These are phyloP conservation scores for Exserohilum turcica DNA, from an alignment of 2,329 filamentous ascomycete species.

Conservation along the genomic window DNA sequence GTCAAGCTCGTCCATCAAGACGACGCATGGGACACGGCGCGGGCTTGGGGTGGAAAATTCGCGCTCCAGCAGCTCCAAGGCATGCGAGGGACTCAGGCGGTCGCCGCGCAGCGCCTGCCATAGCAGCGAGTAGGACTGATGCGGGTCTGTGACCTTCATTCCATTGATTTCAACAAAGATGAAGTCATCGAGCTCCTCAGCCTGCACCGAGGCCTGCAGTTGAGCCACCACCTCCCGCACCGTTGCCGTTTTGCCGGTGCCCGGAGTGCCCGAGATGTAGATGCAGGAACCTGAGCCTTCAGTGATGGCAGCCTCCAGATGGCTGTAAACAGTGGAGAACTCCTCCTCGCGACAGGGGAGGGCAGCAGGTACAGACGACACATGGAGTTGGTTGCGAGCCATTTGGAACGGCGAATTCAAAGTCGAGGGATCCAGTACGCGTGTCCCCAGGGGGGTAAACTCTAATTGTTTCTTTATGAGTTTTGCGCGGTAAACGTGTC, in stretches of 20 bases:
- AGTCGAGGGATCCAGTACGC: constrained; percentile 76
- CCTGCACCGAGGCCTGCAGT: constrained; percentile 82
- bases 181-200: constrained; percentile 95
- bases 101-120: constrained; percentile 97
- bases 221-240: constrained; percentile 92
- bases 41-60: constrained; percentile 94
- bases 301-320: constrained; percentile 90
- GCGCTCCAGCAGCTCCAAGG: constrained; percentile 84
- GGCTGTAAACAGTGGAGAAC: constrained; percentile 88
- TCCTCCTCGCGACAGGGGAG: constrained; percentile 91
- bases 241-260: constrained; percentile 96
- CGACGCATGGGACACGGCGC: constrained; percentile 89
- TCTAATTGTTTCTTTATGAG: constrained; percentile 88
- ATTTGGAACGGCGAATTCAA: constrained; percentile 88
- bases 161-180: constrained; percentile 99
- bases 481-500: neutral
- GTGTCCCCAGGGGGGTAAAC: constrained; percentile 92
- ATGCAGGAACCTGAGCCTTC: constrained; percentile 95
- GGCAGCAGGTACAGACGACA: constrained; percentile 87
- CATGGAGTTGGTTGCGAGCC: constrained; percentile 85
- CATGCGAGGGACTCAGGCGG: constrained; percentile 87
- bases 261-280: constrained; percentile 98
- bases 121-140: constrained; percentile 91
- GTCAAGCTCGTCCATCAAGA: constrained; percentile 97
- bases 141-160: constrained; percentile 98